Base-by-base conservation (phyloP, 495 filamentous ascomycete genomes). In the Podospora pseudopauciseta region DNA sequence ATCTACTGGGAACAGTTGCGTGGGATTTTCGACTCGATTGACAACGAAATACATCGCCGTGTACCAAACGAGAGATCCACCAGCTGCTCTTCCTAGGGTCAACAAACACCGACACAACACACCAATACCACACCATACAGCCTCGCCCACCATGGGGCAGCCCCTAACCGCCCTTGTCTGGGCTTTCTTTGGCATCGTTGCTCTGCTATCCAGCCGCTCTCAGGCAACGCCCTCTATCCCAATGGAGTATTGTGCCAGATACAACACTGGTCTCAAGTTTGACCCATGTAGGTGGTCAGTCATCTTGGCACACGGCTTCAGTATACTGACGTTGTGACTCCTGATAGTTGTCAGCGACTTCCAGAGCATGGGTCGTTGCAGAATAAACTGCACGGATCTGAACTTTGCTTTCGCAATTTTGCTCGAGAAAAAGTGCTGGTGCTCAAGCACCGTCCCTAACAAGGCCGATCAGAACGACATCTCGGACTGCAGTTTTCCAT, bases 351-450 rank as follows among this genome's bases (percentile, higher is more conserved):
- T 72, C 30, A 79, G 75, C 70, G 75, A 76, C 70, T 85, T 62
- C 32, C 82, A 85, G 64, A 82, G 81, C 65, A 76, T 83, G 65
- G 82, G 82, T 19, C 76, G 80, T 27, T 85, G 82, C 57, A 71
- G 70, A 64, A 63, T 67, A 11, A 81, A 76, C 63, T 85, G 82
- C 72, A 63, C 68, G 30, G 5, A 60, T 18, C 62, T 66, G 3
- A 34, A 71, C 18, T 82, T 67, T 49, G 77, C 82, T 19, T 76
- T 80, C n/a, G 77, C 80, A 65, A 72, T 85, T 49, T 49, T 84
- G 9, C 75, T 81, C 55, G 59, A 68, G 5, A 64, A 74, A 11
- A 65, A 72, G 20, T 85, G 82, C 60, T 85, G 82, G 82, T 85
- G 82, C 62, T 76, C 77, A 23, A 72, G 84, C 60, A 71, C 75